Evolutionary conservation across 2,329 filamentous ascomycete species (phyloP).

Genomic region (Alternaria sp.): DNA sequence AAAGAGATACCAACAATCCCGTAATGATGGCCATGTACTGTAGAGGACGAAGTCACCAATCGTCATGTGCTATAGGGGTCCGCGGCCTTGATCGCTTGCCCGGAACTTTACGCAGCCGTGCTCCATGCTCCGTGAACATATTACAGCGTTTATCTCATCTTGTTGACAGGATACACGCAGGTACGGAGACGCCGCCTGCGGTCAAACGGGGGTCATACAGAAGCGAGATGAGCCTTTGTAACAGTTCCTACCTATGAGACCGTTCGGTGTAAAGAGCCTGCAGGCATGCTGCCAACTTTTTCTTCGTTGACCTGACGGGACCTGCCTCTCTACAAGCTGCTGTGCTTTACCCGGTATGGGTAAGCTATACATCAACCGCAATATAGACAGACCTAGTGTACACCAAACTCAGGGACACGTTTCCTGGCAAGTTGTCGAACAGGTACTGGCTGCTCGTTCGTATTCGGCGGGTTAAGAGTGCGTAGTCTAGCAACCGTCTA

Average conservation of each 20-base stretch:
- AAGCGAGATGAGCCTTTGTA: conserved; percentile 15
- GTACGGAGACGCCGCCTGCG: conserved; percentile 4
- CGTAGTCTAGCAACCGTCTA: neutral
- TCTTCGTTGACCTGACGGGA: neutral
- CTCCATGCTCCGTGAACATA: conserved; percentile 10
- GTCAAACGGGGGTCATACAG: neutral
- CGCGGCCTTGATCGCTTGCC: conserved; percentile 18
- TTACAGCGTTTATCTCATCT: conserved; percentile 10
- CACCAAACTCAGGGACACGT: neutral
- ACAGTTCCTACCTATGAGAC: neutral
- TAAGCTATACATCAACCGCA: neutral
- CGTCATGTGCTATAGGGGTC: conserved; percentile 10
- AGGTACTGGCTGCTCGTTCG: neutral
- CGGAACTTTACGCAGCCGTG: conserved; percentile 12
- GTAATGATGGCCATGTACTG: neutral
- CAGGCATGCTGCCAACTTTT: conserved; percentile 36
- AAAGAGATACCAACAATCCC: conserved; percentile 15
- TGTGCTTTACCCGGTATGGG: conserved; percentile 1
- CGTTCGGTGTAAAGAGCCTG: neutral
- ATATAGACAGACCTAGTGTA: neutral
- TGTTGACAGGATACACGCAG: conserved; percentile 12
- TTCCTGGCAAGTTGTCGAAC: neutral
- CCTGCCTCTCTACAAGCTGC: neutral
- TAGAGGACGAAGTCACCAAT: conserved; percentile 16
- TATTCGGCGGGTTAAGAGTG: neutral